phyloP scores from a whole-genome alignment of 2,329 filamentous ascomycete species.

The Calonectria naviculata region DNA sequence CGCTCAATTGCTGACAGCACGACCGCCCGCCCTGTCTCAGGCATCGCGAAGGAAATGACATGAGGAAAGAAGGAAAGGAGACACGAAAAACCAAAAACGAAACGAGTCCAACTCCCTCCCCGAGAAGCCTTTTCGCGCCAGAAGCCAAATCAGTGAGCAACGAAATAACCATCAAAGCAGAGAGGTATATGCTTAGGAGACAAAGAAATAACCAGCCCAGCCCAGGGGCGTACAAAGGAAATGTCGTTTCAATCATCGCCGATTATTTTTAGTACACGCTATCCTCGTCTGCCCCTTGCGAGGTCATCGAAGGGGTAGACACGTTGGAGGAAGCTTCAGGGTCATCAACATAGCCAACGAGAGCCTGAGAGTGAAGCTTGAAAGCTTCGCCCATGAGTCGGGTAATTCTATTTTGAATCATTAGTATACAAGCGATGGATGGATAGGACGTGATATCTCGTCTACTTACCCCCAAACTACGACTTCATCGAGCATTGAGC shows the following conservation, averaged over 20 bases:
- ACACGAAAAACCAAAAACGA: conserved; percentile 37
- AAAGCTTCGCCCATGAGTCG: conserved; percentile 99
- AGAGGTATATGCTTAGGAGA: conserved; percentile 47
- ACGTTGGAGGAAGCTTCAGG: conserved; percentile 76
- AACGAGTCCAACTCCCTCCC: conserved; percentile 42
- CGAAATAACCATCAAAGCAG: conserved; percentile 44
- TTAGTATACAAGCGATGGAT: conserved; percentile 27
- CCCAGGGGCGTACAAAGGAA: conserved; percentile 52
- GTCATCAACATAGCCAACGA: conserved; percentile 94
- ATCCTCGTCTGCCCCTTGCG: conserved; percentile 77
- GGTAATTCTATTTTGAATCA: conserved; percentile 72
- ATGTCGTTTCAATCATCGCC: conserved; percentile 63
- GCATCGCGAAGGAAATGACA: conserved; percentile 45
- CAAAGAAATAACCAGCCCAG: conserved; percentile 38
- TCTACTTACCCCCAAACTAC: conserved; percentile 96
- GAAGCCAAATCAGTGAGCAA: conserved; percentile 31
- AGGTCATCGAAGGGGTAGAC: conserved; percentile 78
- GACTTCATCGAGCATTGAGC: conserved; percentile 97
- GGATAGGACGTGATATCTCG: background rate
- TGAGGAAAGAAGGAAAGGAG: conserved; percentile 39
- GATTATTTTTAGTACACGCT: conserved; percentile 73
- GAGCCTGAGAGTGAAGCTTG: conserved; percentile 93
- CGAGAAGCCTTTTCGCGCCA: conserved; percentile 39
- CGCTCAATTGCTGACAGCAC: conserved; percentile 36
- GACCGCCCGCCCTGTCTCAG: conserved; percentile 51